Conservation (phyloP, 805 yeast genomes). For the Kluyveromyces starmeri region DNA sequence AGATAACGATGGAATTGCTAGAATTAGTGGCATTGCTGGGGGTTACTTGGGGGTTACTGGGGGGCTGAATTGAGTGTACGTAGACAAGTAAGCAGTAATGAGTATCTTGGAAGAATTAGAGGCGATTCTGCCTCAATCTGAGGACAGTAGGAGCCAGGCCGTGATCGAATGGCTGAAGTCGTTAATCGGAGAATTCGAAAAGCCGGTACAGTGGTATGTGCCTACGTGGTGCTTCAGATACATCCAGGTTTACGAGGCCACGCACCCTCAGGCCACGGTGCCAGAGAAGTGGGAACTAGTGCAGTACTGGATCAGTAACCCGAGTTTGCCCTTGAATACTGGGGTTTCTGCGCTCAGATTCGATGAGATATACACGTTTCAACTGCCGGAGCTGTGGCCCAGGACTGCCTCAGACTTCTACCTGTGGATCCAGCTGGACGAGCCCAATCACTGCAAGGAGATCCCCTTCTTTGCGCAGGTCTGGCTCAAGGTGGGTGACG, state of each 20-base stretch:
- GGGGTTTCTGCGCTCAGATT: conserved; percentile 1
- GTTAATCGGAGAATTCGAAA: background rate
- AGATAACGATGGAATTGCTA: no score
- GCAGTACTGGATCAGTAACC: background rate
- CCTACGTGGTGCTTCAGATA: background rate
- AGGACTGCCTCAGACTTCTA: background rate
- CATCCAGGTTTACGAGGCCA: background rate
- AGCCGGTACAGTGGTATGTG: background rate
- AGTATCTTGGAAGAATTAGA: background rate
- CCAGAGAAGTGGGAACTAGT: background rate
- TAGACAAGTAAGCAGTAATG: no score
- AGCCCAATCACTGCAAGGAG: background rate
- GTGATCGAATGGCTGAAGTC: background rate
- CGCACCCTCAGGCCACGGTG: background rate
- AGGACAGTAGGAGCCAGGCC: background rate
- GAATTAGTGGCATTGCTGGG: no score
- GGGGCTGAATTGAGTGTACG: no score
- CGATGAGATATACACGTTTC: background rate
- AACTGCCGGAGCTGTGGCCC: conserved; percentile 1
- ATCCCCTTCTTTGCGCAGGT: background rate
- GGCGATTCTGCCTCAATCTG: background rate
- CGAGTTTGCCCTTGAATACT: background rate
- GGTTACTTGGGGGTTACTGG: no score
- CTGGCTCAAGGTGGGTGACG: background rate
- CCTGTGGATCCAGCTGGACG: background rate